Evolutionary conservation across 2,329 filamentous ascomycete genomes (phyloP).

Genomic region (Chaetomiaceae sp.): DNA sequence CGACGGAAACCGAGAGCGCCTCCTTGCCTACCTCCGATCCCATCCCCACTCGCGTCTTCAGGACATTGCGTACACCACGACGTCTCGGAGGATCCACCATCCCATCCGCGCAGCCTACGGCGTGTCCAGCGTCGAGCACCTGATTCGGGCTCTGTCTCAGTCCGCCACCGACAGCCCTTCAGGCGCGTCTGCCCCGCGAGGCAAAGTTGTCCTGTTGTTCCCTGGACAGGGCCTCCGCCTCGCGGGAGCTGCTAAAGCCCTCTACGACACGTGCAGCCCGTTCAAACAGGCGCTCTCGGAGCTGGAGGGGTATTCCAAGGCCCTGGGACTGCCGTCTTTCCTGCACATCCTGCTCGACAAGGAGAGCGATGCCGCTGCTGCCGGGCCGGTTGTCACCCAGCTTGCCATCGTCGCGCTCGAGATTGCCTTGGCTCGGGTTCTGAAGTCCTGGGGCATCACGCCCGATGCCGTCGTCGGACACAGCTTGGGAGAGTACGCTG

Average conservation of each 20-base stretch:
- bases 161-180: not conserved
- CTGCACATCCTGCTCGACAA: too few species aligned
- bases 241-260: too few species aligned
- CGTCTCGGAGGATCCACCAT: not conserved
- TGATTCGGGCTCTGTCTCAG: not conserved
- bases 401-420: not conserved
- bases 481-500: constrained; percentile 2
- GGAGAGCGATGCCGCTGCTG: too few species aligned
- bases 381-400: not conserved
- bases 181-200: too few species aligned
- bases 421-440: not conserved
- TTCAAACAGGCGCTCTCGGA: too few species aligned
- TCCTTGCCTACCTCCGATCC: not conserved
- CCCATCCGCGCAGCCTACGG: not conserved
- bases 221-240: too few species aligned
- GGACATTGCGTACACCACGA: not conserved
- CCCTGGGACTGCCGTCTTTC: not conserved
- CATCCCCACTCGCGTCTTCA: not conserved
- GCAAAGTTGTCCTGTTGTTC: too few species aligned
- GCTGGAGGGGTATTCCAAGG: too few species aligned
- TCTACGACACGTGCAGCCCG: too few species aligned
- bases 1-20: not conserved
- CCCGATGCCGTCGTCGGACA: not conserved
- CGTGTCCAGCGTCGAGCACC: not conserved
- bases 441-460: not conserved